These are phyloP conservation scores for Geranium incanum DNA, from an alignment of 441 rosid genomes.

Conservation along the genomic window DNA sequence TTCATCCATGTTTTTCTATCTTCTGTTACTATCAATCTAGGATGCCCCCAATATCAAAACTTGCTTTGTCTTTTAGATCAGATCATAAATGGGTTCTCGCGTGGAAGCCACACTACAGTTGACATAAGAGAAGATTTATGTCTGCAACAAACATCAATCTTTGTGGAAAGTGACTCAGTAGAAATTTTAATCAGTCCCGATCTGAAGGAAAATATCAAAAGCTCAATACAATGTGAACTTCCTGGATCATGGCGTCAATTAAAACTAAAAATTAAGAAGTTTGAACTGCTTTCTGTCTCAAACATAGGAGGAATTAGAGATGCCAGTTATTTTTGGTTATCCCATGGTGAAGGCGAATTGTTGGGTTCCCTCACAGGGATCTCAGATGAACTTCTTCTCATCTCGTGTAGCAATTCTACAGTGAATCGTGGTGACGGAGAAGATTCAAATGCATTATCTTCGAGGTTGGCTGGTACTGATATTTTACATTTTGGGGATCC, in stretches of 20 bases:
- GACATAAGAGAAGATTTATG: conserved; percentile 27
- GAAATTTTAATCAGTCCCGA: conserved; percentile 68
- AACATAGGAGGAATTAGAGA: conserved; percentile 61
- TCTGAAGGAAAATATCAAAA: conserved; percentile 36
- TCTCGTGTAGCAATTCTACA: conserved; percentile 77
- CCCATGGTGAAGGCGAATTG: conserved; percentile 76
- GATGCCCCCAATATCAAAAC: conserved; percentile 40
- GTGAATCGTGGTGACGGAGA: conserved; percentile 94
- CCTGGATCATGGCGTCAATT: conserved; percentile 80
- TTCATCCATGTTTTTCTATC: conserved; percentile 50
- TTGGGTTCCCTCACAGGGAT: conserved; percentile 64
- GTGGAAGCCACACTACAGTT: conserved; percentile 26
- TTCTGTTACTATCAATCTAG: conserved; percentile 41
- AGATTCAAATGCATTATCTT: conserved; percentile 85
- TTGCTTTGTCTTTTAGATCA: conserved; percentile 47
- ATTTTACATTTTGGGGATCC: conserved; percentile 68
- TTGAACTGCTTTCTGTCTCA: conserved; percentile 59
- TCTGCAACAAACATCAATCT: conserved; percentile 50
- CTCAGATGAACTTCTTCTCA: conserved; percentile 57
- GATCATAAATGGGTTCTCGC: conserved; percentile 40
- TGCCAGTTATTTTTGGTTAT: conserved; percentile 70
- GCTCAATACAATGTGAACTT: conserved; percentile 72
- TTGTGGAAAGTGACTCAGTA: conserved; percentile 67
- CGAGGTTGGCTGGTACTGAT: conserved; percentile 79
- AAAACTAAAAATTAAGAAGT: conserved; percentile 52